Evolutionary conservation across 768 basidiomycete species (phyloP).

Genomic region (Pholiota molesta): DNA sequence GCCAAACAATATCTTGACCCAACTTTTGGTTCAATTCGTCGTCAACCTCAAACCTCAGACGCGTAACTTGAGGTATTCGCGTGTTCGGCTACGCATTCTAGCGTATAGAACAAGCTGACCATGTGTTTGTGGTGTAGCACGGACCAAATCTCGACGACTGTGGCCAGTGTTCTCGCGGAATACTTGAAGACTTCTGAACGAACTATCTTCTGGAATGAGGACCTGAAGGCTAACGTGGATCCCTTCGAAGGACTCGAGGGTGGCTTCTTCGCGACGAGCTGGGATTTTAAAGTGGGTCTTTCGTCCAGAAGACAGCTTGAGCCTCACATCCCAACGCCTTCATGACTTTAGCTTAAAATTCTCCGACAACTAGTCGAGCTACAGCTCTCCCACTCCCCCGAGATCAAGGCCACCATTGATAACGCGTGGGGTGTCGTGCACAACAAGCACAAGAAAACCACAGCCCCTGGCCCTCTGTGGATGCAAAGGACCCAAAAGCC

Average conservation of each 20-base stretch:
- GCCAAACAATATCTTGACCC: conserved; percentile 72
- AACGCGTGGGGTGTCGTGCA: conserved; percentile 86
- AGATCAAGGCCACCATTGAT: conserved; percentile 76
- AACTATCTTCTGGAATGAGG: conserved; percentile 82
- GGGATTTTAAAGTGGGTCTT: conserved; percentile 77
- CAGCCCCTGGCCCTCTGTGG: conserved; percentile 55
- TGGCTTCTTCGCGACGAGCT: conserved; percentile 81
- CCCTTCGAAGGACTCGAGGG: conserved; percentile 67
- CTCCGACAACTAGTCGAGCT: conserved; percentile 85
- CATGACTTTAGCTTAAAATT: conserved; percentile 65
- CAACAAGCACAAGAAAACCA: conserved; percentile 84
- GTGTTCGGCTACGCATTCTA: conserved; percentile 29
- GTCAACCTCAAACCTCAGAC: conserved; percentile 83
- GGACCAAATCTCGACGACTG: conserved; percentile 81
- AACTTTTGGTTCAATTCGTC: conserved; percentile 76
- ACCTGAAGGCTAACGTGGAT: conserved; percentile 65
- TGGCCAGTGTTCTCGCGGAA: conserved; percentile 69
- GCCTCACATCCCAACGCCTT: conserved; percentile 11
- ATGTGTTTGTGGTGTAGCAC: conserved; percentile 51
- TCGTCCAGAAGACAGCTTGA: conserved; percentile 19
- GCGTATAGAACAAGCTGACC: conserved; percentile 29
- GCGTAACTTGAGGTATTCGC: conserved; percentile 85
- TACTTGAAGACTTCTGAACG: conserved; percentile 75
- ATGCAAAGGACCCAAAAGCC: conserved; percentile 58
- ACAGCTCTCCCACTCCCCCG: conserved; percentile 69